Evolutionary conservation across 2,329 filamentous ascomycete genomes (phyloP), one percentile per base, ranked within the genome.

Genomic region (Neonectria coccinea): DNA sequence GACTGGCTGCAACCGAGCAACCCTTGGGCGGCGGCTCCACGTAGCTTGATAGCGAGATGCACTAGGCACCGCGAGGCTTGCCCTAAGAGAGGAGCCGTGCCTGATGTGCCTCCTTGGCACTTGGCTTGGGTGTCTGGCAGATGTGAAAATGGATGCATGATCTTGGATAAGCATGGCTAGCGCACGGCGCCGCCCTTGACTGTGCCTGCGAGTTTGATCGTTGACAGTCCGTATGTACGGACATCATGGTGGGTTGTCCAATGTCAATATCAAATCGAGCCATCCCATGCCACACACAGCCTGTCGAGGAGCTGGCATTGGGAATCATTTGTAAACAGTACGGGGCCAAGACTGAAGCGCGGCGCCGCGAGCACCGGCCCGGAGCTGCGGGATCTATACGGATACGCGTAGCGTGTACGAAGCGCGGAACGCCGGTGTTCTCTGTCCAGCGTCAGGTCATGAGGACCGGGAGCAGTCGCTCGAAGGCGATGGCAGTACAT

Each of bases 1-100:
- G 47, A 56, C 50, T 57, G 59, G 59, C 4, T 53, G 20, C 9
- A 39, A 31, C 33, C 41, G 16, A 25, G 27, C 9, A 42, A 57
- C 39, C 52, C 54, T 51, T 56, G 45, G 14, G 5, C 36, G 14
- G 36, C 53, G 27, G 44, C 56, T 45, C 53, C 53, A 36, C 45
- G 59, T 41, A 47, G 52, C 59, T 62, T 16, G 59, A 62, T 39
- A 62, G 16, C 41, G 12, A 57, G 53, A 56, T 57, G 47, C 39
- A 25, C 59, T 54, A 57, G 57, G 52, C 59, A 47, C 18, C 16
- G 4, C 22, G 22, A 50, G 31, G 52, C 36, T 33, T 52, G 53
- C 39, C 48, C 25, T 42, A 42, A 16, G 39, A 20, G 36, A 39
- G 36, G 36, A 39, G 36, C 39, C 39, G 39, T 42, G 39, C 39